A percentile compares a stretch with the other conserved stretches of the same genome.
phyloP scores from a whole-genome alignment of 805 yeast species.

The Nakazawaea wyomingensis region DNA sequence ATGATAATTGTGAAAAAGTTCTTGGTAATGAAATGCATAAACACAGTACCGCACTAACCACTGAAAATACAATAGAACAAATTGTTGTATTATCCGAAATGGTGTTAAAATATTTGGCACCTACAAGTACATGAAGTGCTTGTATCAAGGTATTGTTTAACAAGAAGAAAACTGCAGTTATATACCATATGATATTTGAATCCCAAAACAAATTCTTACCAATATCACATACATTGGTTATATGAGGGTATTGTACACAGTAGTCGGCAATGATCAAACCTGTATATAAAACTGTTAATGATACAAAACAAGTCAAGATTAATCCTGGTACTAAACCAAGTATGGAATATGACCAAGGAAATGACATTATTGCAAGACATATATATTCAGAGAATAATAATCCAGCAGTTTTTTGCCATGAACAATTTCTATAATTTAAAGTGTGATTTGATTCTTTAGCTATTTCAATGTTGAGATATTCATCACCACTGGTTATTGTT shows the following conservation, averaged over 20 bases:
- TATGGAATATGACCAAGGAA: conserved; percentile 61
- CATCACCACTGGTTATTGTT: neutral
- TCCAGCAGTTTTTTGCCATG: conserved; percentile 60
- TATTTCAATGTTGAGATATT: neutral
- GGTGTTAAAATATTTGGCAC: conserved; percentile 56
- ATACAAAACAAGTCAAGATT: conserved; percentile 46
- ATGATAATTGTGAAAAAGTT: conserved; percentile 48
- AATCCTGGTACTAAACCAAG: conserved; percentile 56
- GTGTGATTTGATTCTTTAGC: conserved; percentile 3
- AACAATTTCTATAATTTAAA: conserved; percentile 46
- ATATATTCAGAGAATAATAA: conserved; percentile 54
- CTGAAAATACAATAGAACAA: conserved; percentile 50
- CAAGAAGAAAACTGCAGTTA: conserved; percentile 49
- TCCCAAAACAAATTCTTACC: conserved; percentile 54
- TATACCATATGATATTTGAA: conserved; percentile 47
- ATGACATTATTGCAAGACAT: conserved; percentile 59
- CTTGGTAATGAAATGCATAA: conserved; percentile 50
- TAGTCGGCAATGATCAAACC: conserved; percentile 51
- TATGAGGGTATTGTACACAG: conserved; percentile 47
- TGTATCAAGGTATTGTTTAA: conserved; percentile 53
- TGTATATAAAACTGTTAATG: conserved; percentile 48
- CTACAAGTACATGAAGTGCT: conserved; percentile 55
- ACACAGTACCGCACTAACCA: conserved; percentile 44
- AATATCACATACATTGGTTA: conserved; percentile 52
- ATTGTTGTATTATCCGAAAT: conserved; percentile 37